Conservation (phyloP, 805 yeast genomes). For the Yamadazyma scolyti region DNA sequence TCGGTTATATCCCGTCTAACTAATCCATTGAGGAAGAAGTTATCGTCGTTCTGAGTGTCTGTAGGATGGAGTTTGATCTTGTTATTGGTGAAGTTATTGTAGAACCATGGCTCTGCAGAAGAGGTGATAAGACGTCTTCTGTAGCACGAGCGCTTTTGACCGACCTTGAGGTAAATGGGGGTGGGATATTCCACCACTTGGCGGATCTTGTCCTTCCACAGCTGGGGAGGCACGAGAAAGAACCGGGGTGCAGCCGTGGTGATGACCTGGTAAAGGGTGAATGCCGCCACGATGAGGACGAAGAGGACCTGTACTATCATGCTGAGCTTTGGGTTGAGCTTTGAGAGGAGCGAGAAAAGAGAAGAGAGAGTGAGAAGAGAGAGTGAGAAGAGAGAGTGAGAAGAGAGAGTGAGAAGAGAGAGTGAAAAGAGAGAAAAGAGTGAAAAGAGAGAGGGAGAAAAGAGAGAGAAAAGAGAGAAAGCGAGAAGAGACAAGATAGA, state of each 20-base stretch:
- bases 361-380: no score
- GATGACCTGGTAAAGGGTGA: slow-evolving; percentile 2
- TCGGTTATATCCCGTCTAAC: slow-evolving; percentile 31
- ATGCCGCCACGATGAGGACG: not conserved
- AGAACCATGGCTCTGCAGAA: slow-evolving; percentile 31
- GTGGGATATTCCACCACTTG: slow-evolving; percentile 28
- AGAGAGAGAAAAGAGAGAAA: no score
- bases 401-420: no score
- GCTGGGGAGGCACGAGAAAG: slow-evolving; percentile 35
- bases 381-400: no score
- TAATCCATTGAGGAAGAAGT: slow-evolving; percentile 22
- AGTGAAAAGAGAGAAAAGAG: no score
- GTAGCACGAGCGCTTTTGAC: slow-evolving; percentile 34
- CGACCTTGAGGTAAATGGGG: slow-evolving; percentile 34
- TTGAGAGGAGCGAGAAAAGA: no score
- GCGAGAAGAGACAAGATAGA: no score
- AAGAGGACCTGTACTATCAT: not conserved
- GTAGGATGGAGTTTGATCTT: slow-evolving; percentile 29
- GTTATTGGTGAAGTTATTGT: slow-evolving; percentile 35
- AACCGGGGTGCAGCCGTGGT: slow-evolving; percentile 26
- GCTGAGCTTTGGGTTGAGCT: no score
- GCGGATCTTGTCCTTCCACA: slow-evolving; percentile 33
- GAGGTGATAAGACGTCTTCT: slow-evolving; percentile 37
- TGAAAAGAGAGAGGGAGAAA: no score
- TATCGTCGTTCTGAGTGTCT: slow-evolving; percentile 20